Conservation (phyloP, 352 stramenopile genomes). For the Phytophthora hybrid region DNA sequence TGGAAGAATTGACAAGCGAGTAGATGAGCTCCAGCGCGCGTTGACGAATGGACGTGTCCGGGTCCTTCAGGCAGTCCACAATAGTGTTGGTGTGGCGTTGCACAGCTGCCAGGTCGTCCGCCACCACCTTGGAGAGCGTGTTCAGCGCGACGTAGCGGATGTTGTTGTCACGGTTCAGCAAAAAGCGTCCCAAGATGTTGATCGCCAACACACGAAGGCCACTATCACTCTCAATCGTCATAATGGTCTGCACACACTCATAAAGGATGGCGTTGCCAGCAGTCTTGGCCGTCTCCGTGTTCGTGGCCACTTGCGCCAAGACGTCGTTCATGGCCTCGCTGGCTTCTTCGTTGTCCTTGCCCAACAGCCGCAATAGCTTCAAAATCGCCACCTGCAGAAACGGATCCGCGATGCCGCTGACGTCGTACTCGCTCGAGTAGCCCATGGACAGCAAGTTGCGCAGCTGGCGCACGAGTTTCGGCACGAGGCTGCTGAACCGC, state of each 20-base stretch:
- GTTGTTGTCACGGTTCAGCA: slow-evolving; percentile 99
- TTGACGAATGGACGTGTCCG: slow-evolving; percentile 98
- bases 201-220: slow-evolving; percentile 97
- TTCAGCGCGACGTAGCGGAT: slow-evolving; percentile 99
- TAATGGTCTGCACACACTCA: slow-evolving; percentile 99
- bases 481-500: slow-evolving; percentile 80
- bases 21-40: slow-evolving; percentile 99
- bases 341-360: slow-evolving; percentile 95
- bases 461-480: slow-evolving; percentile 86
- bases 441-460: slow-evolving; percentile 97
- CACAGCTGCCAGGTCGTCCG: slow-evolving; percentile 93
- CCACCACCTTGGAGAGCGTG: slow-evolving; percentile 94
- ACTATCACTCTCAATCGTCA: slow-evolving; percentile 98
- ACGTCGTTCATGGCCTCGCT: slow-evolving; percentile 97
- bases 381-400: slow-evolving; percentile 96
- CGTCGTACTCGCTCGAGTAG: slow-evolving; percentile 99
- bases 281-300: slow-evolving; percentile 99
- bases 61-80: slow-evolving; percentile 96
- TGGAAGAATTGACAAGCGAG: slow-evolving; percentile 97
- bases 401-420: slow-evolving; percentile 98
- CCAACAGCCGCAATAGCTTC: slow-evolving; percentile 95
- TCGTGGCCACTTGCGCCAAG: slow-evolving; percentile 99
- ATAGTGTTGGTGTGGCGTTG: slow-evolving; percentile 98
- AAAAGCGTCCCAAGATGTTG: slow-evolving; percentile 99
- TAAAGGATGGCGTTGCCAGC: slow-evolving; percentile 99